phyloP scores from a whole-genome alignment of 2,329 filamentous ascomycete genomes.

The Aspergillus sp. region DNA sequence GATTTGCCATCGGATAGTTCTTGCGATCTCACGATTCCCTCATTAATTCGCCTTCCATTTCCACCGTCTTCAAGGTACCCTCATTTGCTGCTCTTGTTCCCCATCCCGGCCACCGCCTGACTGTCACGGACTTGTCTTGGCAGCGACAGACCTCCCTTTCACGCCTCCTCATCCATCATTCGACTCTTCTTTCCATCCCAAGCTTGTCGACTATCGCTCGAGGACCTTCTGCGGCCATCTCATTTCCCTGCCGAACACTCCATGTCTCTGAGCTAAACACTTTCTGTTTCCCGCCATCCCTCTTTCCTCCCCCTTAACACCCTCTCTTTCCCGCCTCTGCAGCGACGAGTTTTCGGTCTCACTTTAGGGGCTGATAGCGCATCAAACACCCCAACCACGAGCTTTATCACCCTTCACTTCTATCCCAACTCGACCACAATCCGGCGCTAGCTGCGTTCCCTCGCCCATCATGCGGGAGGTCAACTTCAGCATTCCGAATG shows the following conservation, averaged over 20 bases:
- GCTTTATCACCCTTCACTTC: not conserved
- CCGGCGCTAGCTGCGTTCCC: slow-evolving; percentile 10
- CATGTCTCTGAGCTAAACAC: slow-evolving; percentile 17
- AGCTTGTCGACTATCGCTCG: slow-evolving; percentile 9
- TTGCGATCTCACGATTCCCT: not conserved
- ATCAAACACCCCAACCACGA: slow-evolving; percentile 1
- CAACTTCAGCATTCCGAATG: slow-evolving; percentile 98
- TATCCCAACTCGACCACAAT: slow-evolving; percentile 9
- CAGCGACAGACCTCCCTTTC: slow-evolving; percentile 20
- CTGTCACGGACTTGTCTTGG: slow-evolving; percentile 22
- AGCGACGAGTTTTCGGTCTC: slow-evolving; percentile 16
- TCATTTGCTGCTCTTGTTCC: not conserved
- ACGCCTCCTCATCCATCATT: slow-evolving; percentile 18
- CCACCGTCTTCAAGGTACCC: not conserved
- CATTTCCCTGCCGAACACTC: not conserved
- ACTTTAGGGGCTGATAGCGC: slow-evolving; percentile 16
- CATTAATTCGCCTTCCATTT: not conserved
- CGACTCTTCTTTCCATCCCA: slow-evolving; percentile 7
- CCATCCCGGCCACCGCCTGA: slow-evolving; percentile 8
- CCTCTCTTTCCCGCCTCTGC: slow-evolving; percentile 7
- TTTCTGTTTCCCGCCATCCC: slow-evolving; percentile 1
- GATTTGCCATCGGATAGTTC: not conserved
- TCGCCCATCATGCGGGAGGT: slow-evolving; percentile 88
- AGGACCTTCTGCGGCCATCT: slow-evolving; percentile 7
- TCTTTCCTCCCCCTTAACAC: slow-evolving; percentile 3